phyloP scores from a whole-genome alignment of 208 protist species.

The Crithidia acanthocephali region DNA sequence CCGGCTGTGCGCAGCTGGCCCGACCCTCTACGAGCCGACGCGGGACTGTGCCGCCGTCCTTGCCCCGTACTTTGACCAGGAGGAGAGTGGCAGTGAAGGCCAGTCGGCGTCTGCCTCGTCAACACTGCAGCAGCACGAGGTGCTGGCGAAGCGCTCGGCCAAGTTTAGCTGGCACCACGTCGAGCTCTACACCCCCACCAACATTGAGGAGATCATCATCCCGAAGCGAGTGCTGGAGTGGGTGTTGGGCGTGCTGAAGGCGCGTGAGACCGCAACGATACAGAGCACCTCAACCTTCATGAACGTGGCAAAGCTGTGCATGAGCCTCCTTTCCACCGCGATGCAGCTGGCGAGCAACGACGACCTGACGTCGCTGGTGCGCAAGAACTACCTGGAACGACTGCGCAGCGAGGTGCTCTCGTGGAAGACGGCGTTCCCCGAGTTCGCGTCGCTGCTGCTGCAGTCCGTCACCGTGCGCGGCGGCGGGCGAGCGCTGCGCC shows the following conservation, averaged over 20 bases:
- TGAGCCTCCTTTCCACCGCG: constrained; percentile 60
- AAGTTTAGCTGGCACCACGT: constrained; percentile 33
- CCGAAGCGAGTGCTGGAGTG: constrained; percentile 29
- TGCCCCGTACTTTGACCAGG: constrained; percentile 35
- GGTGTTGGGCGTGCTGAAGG: constrained; percentile 37
- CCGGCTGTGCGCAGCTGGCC: constrained; percentile 55
- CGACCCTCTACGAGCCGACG: constrained; percentile 33
- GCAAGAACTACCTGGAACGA: constrained; percentile 39
- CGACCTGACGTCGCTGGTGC: constrained; percentile 50
- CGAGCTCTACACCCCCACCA: constrained; percentile 32
- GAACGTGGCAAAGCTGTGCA: constrained; percentile 63
- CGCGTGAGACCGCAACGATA: constrained; percentile 18
- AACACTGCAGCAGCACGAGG: constrained; percentile 25
- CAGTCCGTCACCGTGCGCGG: constrained; percentile 59
- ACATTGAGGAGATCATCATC: constrained; percentile 26
- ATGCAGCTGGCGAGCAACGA: constrained; percentile 70
- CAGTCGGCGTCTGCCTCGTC: constrained; percentile 5
- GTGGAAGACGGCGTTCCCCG: constrained; percentile 58
- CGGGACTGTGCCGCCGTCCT: constrained; percentile 29
- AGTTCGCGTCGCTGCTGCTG: constrained; percentile 68
- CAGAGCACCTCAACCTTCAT: constrained; percentile 35
- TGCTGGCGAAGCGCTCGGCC: constrained; percentile 26
- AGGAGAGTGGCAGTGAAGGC: constrained; percentile 27
- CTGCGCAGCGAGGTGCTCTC: constrained; percentile 59
- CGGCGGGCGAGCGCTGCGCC: constrained; percentile 55